Evolutionary conservation across 176 grass and related monocot genomes (phyloP), one percentile per base, ranked within the genome.

Genomic region (Pontederia crassipes): DNA sequence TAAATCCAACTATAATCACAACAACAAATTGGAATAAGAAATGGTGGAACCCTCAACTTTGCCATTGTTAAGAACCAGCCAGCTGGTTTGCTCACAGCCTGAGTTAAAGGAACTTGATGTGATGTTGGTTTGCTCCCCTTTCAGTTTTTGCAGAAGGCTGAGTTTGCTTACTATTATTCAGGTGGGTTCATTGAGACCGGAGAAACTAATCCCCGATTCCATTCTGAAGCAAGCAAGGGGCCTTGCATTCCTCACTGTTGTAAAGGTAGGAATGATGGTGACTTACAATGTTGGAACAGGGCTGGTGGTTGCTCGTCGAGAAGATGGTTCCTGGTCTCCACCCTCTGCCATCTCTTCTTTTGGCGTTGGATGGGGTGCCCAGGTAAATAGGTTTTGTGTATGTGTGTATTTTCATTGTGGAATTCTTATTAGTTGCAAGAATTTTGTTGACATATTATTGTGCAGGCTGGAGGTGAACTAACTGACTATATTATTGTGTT

Each of bases 291-390:
- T 95, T 59, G 90, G 90, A 49, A 89, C 90, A 46, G 85, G 90
- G 10, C 52, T 95, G 51, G 85, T 95, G 45, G 71, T 95, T 72
- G 77, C 90, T 67, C 77, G 52, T 13, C 83, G 79, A 72, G 67
- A 79, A 54, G 85, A 95, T 76, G 90, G 90, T 69, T 86, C 85
- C 48, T 95, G 90, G 90, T 89, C 90, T n/a, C 76, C 90, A 80
- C 85, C 90, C n/a, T 89, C 90, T n/a, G 85, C 90, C 12, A 83
- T 95, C 52, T 86, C 79, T 75, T 80, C 85, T 20, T 86, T 61
- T 20, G 90, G 90, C 72, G 32, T 86, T 83, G 90, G 90, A 78
- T 95, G 87, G 84, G 90, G 90, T 52, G 82, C 84, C 67, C 89
- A 87, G 86, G 91, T 95, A 16, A 72, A 12, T 58, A n/a, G 24